Base-by-base conservation (phyloP, 768 basidiomycete genomes). In the Phanerochaete carnosa region DNA sequence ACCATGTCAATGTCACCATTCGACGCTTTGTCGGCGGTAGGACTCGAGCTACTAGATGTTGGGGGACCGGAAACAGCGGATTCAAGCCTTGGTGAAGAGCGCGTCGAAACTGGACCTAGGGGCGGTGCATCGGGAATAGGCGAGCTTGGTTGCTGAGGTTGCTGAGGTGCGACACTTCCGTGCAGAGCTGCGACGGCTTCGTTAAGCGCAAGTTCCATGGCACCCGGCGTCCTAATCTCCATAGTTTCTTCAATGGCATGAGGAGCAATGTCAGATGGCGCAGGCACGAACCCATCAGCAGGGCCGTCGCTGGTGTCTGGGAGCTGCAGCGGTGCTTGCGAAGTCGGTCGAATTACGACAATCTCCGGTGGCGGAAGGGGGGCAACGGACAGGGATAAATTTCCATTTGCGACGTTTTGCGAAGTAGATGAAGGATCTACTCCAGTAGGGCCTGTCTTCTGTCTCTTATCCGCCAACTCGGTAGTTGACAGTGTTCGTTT, bases 171-270 rank as follows among this genome's bases (percentile, higher is more conserved):
- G 22, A 23, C 9, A 25, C 28, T 37, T 45, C 28, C 37, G 12
- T 45, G 22, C 8, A 58, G 51, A 33, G 32, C 29, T 3, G 35
- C 46, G 11, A 16, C 45, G 23, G 47, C 57, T 30, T 58, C 57
- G 12, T 54, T 45, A n/a, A 59, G 39, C 11, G 46, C 60, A 16
- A 58, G 26, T 29, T 62, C 32, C 19, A 62, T 45, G 13, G 39
- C 61, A 15, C 61, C 61, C 1, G 35, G 52, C 12, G 61, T 62
- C 32, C 58, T 49, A 39, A 62, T 62, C 45, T 62, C 60, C 28
- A 57, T 45, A 12, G 47, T 11, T 15, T 61, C 60, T 19, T 61
- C 53, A 45, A n/a, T 32, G 43, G 23, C n/a, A 35, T 30, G n/a
- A 25, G 37, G n/a, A n/a, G n/a, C n/a, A n/a, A n/a, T n/a, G n/a